Evolutionary conservation across 495 filamentous ascomycete species (phyloP).

Genomic region (Penicillium manginii): DNA sequence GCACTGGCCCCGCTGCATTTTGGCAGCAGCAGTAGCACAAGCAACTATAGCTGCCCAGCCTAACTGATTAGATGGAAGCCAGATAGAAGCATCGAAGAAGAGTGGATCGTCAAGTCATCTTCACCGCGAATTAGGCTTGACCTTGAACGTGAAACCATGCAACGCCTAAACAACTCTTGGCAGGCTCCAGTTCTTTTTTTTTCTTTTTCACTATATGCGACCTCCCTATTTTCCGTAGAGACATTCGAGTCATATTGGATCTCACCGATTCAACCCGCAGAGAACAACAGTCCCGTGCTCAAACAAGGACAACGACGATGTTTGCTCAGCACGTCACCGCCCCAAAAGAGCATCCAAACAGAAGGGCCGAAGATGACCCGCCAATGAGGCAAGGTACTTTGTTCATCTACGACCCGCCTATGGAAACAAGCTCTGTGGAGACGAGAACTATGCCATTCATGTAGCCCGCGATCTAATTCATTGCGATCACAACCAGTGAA

Average conservation of each 20-base stretch:
- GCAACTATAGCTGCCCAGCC: neutral
- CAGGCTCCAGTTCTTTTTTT: neutral
- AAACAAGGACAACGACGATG: neutral
- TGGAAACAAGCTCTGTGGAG: constrained; percentile 5
- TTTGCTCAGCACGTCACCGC: constrained; percentile 5
- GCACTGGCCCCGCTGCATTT: neutral
- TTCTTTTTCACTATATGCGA: no score
- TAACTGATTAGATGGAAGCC: neutral
- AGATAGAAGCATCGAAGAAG: neutral
- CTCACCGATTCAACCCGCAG: constrained; percentile 3
- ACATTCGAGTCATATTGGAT: neutral
- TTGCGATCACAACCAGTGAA: neutral
- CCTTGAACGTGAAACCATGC: neutral
- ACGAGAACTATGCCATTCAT: neutral
- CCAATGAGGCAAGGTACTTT: neutral
- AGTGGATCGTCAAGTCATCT: constrained; percentile 2
- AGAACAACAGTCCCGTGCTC: neutral
- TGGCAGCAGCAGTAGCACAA: neutral
- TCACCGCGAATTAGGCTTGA: neutral
- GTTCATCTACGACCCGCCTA: neutral
- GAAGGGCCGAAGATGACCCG: constrained; percentile 1
- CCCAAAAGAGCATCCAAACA: neutral
- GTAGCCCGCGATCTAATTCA: neutral
- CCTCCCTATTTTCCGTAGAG: neutral
- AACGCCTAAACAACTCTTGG: neutral